Evolutionary conservation across 495 filamentous ascomycete species (phyloP).

Genomic region (Chaetomium cochliodes): DNA sequence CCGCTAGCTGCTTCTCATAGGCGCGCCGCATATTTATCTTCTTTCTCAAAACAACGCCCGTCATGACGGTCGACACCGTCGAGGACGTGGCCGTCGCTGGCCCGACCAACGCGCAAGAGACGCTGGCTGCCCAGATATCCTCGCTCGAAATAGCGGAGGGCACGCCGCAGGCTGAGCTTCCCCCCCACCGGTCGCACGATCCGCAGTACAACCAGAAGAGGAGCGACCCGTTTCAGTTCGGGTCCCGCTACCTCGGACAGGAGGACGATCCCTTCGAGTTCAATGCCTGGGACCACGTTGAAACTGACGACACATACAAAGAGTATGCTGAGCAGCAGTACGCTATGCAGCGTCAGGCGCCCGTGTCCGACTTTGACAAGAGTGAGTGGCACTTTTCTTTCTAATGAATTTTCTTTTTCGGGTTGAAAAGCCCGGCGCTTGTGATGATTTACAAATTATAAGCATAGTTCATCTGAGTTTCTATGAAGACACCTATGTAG

Average conservation of each 20-base stretch:
- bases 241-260: constrained; percentile 77
- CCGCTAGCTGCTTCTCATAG: constrained; percentile 30
- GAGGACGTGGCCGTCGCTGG: constrained; percentile 14
- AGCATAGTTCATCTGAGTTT: constrained; percentile 64
- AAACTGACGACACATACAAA: constrained; percentile 78
- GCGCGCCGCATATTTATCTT: constrained; percentile 21
- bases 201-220: constrained; percentile 69
- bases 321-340: constrained; percentile 80
- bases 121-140: constrained; percentile 35
- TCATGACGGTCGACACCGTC: constrained; percentile 27
- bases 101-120: constrained; percentile 21
- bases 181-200: constrained; percentile 55
- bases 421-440: constrained; percentile 25
- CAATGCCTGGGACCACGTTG: constrained; percentile 98
- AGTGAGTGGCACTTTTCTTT: constrained; percentile 41
- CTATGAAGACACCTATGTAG: constrained; percentile 52
- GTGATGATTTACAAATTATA: constrained; percentile 56
- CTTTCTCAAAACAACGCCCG: constrained; percentile 2
- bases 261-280: constrained; percentile 87
- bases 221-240: constrained; percentile 91
- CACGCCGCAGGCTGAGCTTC: constrained; percentile 19
- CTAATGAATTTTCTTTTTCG: constrained; percentile 7
- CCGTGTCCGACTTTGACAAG: constrained; percentile 85
- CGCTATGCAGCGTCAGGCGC: constrained; percentile 72
- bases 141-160: constrained; percentile 32